Percentiles rank a stretch among this genome's conserved stretches.
Evolutionary conservation across 1,284 basidiomycete genomes (phyloP).

Genomic region (Trichosporon sp.): DNA sequence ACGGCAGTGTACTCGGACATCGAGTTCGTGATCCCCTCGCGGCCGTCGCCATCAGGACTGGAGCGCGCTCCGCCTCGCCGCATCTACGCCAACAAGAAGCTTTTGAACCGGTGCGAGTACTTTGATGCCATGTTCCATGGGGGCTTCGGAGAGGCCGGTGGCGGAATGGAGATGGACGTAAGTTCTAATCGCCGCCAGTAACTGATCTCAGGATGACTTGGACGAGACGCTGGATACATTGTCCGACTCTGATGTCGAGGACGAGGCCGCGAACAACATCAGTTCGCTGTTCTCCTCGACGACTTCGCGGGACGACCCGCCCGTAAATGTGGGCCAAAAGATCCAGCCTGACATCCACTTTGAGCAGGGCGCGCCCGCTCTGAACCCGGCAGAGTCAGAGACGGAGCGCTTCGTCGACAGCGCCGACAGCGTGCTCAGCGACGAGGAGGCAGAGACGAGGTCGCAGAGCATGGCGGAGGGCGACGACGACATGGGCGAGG

Average conservation of each 20-base stretch:
- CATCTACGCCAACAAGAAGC: constrained; percentile 57
- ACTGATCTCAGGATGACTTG: constrained; percentile 22
- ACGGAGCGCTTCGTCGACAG: background rate
- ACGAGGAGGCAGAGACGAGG: background rate
- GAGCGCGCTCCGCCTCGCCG: constrained; percentile 15
- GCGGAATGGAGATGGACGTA: constrained; percentile 28
- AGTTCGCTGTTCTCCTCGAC: constrained; percentile 4
- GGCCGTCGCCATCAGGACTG: background rate
- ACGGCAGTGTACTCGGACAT: constrained; percentile 66
- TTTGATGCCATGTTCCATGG: constrained; percentile 54
- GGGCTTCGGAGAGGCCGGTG: constrained; percentile 36
- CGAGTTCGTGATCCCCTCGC: constrained; percentile 62
- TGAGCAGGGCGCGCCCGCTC: background rate
- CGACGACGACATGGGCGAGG: constrained; percentile 12
- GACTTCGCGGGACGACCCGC: background rate
- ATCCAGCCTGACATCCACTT: background rate
- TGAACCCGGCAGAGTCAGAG: background rate
- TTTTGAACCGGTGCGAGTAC: constrained; percentile 68
- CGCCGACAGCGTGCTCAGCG: background rate
- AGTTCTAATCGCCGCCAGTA: background rate
- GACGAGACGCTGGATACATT: constrained; percentile 34
- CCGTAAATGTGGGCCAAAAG: background rate
- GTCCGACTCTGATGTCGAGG: constrained; percentile 46
- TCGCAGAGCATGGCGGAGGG: background rate
- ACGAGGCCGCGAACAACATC: constrained; percentile 28